Evolutionary conservation across 1,284 basidiomycete species (phyloP), one percentile per base, ranked within the genome.

Genomic region (Fereydounia khargensis): DNA sequence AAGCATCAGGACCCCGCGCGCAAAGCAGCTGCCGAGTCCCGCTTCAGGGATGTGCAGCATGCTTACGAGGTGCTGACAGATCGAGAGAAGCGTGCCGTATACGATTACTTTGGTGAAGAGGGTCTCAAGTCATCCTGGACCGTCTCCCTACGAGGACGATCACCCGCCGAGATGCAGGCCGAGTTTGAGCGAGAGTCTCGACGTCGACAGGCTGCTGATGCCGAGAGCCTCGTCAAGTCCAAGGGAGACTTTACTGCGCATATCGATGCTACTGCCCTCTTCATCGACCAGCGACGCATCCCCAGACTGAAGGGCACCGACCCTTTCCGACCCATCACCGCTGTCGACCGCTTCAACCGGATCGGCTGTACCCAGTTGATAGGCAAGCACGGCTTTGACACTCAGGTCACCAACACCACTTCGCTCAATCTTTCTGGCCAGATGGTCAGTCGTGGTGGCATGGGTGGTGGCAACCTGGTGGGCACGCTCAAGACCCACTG

Each of bases 271-370:
- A 53, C 42, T n/a, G 42, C 61, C n/a, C 39, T 75, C 24, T 75
- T 75, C 36, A 58, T 57, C 6, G 50, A 79, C 35, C 87, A 71
- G 87, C 94, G 90, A 78, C 86, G 89, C 34, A 80, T 79, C 7
- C 91, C 91, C 76, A 95, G 95, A 3, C 87, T 83, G 35, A 94
- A 77, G 78, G 94, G 94, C 4, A 95, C 79, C 80, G n/a, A n/a
- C n/a, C n/a, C n/a, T n/a, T 55, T 85, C 84, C 1, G 91, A 89
- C 39, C 42, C 4, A 38, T 68, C 10, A 56, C 59, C 0, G 34
- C 58, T 5, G 21, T 31, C 7, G 68, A 74, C 6, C 39, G 72
- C 0, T 24, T 66, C 21, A 46, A 42, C 8, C 24, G 59, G 8
- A 51, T 74, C 7, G 52, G 56, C 4, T 59, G 54, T 28, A 60